Base-by-base conservation (phyloP, 768 basidiomycete species). In the Tulasnella sp. region DNA sequence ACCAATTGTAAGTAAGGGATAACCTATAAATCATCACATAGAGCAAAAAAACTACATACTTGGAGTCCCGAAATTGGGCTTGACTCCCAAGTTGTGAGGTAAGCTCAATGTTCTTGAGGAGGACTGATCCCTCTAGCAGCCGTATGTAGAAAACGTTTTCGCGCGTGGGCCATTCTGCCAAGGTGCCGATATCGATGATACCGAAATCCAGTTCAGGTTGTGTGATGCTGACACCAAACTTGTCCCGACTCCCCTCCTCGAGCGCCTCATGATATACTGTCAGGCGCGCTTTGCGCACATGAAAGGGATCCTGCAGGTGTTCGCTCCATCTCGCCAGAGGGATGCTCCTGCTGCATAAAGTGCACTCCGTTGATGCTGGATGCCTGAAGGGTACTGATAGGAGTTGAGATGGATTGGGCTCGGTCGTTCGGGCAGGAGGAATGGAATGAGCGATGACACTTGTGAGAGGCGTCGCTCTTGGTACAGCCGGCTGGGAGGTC, bases 161-260 rank as follows among this genome's bases (percentile, higher is more conserved):
- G 16, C 48, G 38, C 10, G 76, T 77, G 14, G 52, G 62, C 39
- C 56, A 27, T 18, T 18, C 46, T 10, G 34, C 18, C 27, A 77
- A 34, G 7, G 19, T 77, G 21, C 40, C 36, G 34, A 71, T 34
- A 9, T 77, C 76, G n/a, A 77, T 58, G 34, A 77, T 58, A 12
- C 76, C 76, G 31, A 77, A 77, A 58, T 77, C 76, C 46, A 77
- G 48, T 34, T 38, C 34, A 12, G 27, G 38, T n/a, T 6, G 44
- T 36, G n/a, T 76, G 42, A 76, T 38, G 21, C 52, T 39, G 36
- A 77, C 38, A n/a, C 76, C 31, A 38, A 39, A 77, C 62, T 77
- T 62, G 31, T 77, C 76, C 3, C 56, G 24, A 16, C 56, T 56
- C 19, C 52, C 56, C 3, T 77, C 76, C n/a, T 75, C 74, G 31